A percentile compares a stretch with the other conserved stretches of the same genome.
Conservation (phyloP, 169 alveolate species). For the Perkinsus olseni region DNA sequence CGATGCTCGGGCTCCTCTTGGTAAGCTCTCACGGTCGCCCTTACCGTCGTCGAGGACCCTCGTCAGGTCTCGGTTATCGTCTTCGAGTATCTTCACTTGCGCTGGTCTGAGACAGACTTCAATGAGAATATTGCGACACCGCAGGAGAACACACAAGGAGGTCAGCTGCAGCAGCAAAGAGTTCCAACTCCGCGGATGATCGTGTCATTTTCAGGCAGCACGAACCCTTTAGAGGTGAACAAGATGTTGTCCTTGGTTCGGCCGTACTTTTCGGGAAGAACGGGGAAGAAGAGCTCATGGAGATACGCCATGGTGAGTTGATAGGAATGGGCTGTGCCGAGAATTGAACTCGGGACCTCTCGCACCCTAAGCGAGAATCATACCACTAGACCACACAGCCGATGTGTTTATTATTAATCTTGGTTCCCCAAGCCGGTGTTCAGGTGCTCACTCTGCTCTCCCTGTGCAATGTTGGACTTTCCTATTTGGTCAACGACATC, state of each 20-base stretch:
- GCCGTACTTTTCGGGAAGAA: not conserved
- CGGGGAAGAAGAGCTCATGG: not conserved
- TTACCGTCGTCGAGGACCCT: not conserved
- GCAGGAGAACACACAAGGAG: not conserved
- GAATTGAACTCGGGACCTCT: slow-evolving; percentile 96
- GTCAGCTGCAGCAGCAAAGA: no score
- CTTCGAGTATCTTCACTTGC: not conserved
- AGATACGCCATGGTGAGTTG: not conserved
- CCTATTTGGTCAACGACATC: not conserved
- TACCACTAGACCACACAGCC: slow-evolving; percentile 81
- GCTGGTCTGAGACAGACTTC: not conserved
- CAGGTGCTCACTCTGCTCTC: not conserved
- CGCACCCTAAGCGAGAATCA: slow-evolving; percentile 96
- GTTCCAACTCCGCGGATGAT: no score
- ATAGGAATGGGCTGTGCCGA: slow-evolving; percentile 79
- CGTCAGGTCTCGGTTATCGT: not conserved
- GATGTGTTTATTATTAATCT: not conserved
- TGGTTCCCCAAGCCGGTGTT: no score
- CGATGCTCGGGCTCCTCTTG: not conserved
- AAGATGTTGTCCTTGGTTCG: not conserved
- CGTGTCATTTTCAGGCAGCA: not conserved
- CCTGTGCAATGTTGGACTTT: not conserved
- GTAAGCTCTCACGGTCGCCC: not conserved
- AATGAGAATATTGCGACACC: not conserved
- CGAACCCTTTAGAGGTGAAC: not conserved